Evolutionary conservation across 495 filamentous ascomycete species (phyloP).

Genomic region (Neurospora sp.): DNA sequence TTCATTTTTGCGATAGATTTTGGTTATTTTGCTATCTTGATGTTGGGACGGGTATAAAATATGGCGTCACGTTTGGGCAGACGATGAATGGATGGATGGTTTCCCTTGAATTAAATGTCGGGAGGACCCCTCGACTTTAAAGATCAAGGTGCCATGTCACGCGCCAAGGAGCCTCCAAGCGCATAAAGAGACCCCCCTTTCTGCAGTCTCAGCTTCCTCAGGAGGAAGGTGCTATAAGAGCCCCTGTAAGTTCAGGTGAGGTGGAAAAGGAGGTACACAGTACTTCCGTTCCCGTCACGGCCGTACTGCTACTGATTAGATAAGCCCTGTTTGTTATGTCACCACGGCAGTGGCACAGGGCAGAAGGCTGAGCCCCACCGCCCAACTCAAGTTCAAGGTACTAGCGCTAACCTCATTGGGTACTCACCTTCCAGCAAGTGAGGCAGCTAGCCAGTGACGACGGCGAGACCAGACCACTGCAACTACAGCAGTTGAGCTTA

Average conservation of each 20-base stretch:
- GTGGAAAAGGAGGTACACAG: not conserved
- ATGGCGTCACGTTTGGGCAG: not conserved
- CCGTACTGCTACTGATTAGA: not conserved
- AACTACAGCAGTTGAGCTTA: not conserved
- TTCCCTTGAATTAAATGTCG: conserved; percentile 3
- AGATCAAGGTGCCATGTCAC: conserved; percentile 1
- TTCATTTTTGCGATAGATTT: conserved; percentile 43
- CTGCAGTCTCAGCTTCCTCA: not conserved
- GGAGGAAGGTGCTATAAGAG: not conserved
- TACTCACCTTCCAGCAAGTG: conserved; percentile 17
- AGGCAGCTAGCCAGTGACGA: conserved; percentile 29
- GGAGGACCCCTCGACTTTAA: conserved; percentile 7
- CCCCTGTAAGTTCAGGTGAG: not conserved
- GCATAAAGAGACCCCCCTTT: not conserved
- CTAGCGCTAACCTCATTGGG: conserved; percentile 18
- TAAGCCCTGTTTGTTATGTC: not conserved
- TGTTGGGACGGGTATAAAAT: not conserved
- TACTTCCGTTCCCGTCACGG: not conserved
- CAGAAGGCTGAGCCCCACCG: not conserved
- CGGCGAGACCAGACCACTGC: conserved; percentile 7
- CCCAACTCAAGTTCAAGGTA: conserved; percentile 1
- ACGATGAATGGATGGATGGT: conserved; percentile 4
- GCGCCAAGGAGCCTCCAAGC: conserved; percentile 1
- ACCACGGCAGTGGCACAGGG: not conserved
- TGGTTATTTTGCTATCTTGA: not conserved